Percentiles rank a stretch among this genome's conserved stretches.
These are phyloP conservation scores for Haplosporangium sp. DNA, from an alignment of 371 early-diverging fungal genomes.

Conservation along the genomic window DNA sequence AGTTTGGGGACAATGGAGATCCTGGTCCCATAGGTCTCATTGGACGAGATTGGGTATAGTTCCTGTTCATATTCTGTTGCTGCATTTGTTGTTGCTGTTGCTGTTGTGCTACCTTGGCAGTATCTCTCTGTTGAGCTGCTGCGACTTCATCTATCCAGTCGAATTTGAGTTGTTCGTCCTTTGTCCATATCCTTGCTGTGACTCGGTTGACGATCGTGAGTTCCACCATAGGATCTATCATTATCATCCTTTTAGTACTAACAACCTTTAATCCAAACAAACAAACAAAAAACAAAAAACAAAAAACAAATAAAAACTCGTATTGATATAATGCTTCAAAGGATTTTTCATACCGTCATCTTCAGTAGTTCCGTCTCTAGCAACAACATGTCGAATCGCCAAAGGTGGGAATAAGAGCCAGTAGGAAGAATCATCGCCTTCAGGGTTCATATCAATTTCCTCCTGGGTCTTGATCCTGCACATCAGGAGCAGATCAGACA, in stretches of 20 bases:
- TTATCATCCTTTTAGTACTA: too few species aligned
- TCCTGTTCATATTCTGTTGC: constrained; percentile 26
- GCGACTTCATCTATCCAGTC: constrained; percentile 43
- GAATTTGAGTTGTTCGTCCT: constrained; percentile 38
- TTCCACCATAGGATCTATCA: constrained; percentile 40
- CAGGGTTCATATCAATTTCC: constrained; percentile 47
- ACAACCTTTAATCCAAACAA: too few species aligned
- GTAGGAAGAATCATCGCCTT: constrained; percentile 34
- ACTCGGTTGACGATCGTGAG: constrained; percentile 51
- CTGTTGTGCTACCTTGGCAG: constrained; percentile 28
- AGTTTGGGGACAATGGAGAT: constrained; percentile 41
- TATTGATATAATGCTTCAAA: too few species aligned
- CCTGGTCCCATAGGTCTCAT: constrained; percentile 47
- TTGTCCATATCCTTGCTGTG: constrained; percentile 33
- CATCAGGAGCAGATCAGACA: constrained; percentile 48
- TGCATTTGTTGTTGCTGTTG: constrained; percentile 42
- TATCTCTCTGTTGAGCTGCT: constrained; percentile 37
- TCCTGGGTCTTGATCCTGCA: constrained; percentile 44
- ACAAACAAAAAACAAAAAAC: too few species aligned
- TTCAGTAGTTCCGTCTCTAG: constrained; percentile 35
- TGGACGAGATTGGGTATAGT: constrained; percentile 29
- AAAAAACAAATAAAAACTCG: too few species aligned
- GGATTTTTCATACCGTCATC: constrained; percentile 23
- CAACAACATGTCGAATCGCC: constrained; percentile 50
- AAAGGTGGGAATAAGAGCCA: constrained; percentile 55